A percentile compares a stretch with the other conserved stretches of the same genome.
Conservation (phyloP, 2,329 filamentous ascomycete genomes). For the Aspergillus proliferans region DNA sequence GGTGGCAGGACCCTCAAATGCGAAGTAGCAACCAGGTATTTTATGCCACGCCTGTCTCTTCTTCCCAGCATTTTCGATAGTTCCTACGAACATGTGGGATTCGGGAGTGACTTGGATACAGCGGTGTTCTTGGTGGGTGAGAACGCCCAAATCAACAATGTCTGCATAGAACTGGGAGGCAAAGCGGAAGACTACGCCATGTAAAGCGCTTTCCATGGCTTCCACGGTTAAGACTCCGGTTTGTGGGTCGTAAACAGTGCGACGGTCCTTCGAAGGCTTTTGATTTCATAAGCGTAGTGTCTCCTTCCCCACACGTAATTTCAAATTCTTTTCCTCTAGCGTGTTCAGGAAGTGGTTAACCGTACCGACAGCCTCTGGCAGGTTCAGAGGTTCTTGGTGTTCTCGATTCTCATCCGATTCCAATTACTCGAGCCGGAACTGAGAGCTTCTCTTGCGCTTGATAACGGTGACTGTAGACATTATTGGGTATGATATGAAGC, state of each 20-base stretch:
- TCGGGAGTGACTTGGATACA: too few relatives aligned
- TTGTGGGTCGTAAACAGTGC: not conserved
- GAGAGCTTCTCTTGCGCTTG: not conserved
- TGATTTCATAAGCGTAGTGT: not conserved
- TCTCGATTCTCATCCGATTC: not conserved
- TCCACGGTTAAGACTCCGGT: not conserved
- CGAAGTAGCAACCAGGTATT: too few relatives aligned
- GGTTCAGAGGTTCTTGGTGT: not conserved
- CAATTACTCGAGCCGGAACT: not conserved
- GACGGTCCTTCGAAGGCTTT: not conserved
- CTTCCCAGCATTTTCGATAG: too few relatives aligned
- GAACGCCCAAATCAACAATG: not conserved
- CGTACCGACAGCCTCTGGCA: not conserved
- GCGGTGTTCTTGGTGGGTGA: too few relatives aligned
- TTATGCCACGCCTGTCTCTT: too few relatives aligned
- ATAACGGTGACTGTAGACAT: not conserved
- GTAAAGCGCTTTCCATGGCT: not conserved
- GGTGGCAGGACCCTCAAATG: too few relatives aligned
- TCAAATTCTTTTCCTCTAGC: not conserved
- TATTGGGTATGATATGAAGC: too few relatives aligned
- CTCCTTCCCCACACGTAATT: not conserved
- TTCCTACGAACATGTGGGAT: too few relatives aligned
- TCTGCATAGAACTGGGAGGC: not conserved
- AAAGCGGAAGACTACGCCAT: not conserved
- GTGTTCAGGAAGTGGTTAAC: not conserved